Percentiles rank a stretch among this genome's conserved stretches.
Evolutionary conservation across 768 basidiomycete species (phyloP).

Genomic region (Lactarius quietus): DNA sequence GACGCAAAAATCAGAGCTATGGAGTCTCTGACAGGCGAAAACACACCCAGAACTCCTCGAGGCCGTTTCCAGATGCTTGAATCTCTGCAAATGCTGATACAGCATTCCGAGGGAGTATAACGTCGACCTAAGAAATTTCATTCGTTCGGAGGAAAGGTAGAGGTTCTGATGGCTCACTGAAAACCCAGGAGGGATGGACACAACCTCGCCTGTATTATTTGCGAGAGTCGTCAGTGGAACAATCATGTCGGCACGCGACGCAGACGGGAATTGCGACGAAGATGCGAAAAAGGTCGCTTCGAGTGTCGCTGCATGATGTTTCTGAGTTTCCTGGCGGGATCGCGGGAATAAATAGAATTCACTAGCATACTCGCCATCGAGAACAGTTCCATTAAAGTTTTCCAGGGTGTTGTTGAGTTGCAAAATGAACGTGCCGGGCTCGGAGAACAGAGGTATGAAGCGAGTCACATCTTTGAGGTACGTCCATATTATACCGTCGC

Average conservation of each 20-base stretch:
- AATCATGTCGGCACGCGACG: conserved; percentile 39
- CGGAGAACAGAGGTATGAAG: conserved; percentile 65
- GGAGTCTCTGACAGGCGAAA: background rate
- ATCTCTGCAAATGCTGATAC: conserved; percentile 67
- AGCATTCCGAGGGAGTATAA: conserved; percentile 67
- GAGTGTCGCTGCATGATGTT: conserved; percentile 44
- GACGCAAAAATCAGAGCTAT: no score
- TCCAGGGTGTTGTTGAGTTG: conserved; percentile 72
- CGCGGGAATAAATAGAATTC: conserved; percentile 18
- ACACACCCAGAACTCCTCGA: conserved; percentile 77
- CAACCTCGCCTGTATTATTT: conserved; percentile 59
- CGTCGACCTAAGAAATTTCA: conserved; percentile 45
- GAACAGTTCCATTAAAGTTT: no score
- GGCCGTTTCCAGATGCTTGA: conserved; percentile 60
- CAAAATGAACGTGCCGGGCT: conserved; percentile 65
- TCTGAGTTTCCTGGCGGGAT: background rate
- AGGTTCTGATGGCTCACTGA: conserved; percentile 43
- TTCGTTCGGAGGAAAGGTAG: background rate
- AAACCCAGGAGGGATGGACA: conserved; percentile 69
- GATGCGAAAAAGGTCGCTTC: no score
- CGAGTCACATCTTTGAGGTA: conserved; percentile 72
- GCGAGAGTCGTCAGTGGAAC: conserved; percentile 64
- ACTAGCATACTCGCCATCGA: conserved; percentile 71
- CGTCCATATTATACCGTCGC: conserved; percentile 75
- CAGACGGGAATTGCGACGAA: conserved; percentile 51